Conservation (phyloP, 1,284 basidiomycete species). For the Ganoderma lucidum region DNA sequence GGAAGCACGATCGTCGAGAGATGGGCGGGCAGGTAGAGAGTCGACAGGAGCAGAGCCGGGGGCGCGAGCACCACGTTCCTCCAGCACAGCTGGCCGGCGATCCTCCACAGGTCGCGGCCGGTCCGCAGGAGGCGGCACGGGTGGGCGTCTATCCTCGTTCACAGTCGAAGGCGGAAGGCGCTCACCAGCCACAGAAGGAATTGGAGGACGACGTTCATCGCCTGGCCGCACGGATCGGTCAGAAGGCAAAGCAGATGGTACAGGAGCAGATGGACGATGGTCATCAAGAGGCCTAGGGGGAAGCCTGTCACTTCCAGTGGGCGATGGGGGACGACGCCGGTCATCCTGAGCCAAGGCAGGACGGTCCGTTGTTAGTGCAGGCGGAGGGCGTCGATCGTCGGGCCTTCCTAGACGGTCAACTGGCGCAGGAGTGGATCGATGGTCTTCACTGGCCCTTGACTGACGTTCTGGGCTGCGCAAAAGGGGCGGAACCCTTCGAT, state of each 20-base stretch:
- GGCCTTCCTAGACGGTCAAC: slow-evolving; percentile 17
- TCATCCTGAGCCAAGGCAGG: slow-evolving; percentile 19
- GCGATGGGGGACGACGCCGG: slow-evolving; percentile 22
- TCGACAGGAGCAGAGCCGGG: slow-evolving; percentile 21
- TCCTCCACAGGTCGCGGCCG: slow-evolving; percentile 30
- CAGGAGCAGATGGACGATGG: slow-evolving; percentile 19
- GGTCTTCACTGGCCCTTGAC: slow-evolving; percentile 21
- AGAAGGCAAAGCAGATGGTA: slow-evolving; percentile 10
- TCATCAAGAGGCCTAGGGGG: slow-evolving; percentile 24
- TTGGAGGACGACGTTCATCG: slow-evolving; percentile 24
- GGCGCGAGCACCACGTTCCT: slow-evolving; percentile 33
- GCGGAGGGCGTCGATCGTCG: slow-evolving; percentile 27
- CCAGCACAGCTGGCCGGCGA: slow-evolving; percentile 25
- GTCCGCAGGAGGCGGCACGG: slow-evolving; percentile 21
- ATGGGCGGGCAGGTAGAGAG: slow-evolving; percentile 27
- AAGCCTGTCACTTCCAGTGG: slow-evolving; percentile 22
- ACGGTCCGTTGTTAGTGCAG: slow-evolving; percentile 7
- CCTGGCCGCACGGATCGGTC: slow-evolving; percentile 14
- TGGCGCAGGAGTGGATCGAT: slow-evolving; percentile 17
- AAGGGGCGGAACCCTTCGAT: neutral
- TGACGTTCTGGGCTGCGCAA: slow-evolving; percentile 24
- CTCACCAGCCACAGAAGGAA: slow-evolving; percentile 16
- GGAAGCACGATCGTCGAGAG: slow-evolving; percentile 33
- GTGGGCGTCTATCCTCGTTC: slow-evolving; percentile 26
- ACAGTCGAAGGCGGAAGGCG: slow-evolving; percentile 11